These are phyloP conservation scores for Fusarium sp. DNA, from an alignment of 2,329 filamentous ascomycete species.

Conservation along the genomic window DNA sequence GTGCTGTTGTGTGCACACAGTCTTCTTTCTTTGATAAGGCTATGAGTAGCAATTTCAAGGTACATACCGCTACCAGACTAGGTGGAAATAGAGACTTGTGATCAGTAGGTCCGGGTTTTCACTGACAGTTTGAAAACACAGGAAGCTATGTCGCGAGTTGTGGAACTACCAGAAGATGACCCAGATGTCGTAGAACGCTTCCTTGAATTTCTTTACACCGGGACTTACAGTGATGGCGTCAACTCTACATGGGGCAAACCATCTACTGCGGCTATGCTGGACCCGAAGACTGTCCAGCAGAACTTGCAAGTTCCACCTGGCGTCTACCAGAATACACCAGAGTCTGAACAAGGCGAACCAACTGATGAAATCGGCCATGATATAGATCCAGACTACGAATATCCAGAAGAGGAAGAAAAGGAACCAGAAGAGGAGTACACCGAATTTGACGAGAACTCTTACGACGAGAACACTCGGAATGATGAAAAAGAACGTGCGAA, in stretches of 20 bases:
- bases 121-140: neutral
- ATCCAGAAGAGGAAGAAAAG: neutral
- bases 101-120: neutral
- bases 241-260: neutral
- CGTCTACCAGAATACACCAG: neutral
- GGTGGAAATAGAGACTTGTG: neutral
- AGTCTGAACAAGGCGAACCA: neutral
- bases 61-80: constrained; percentile 6
- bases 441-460: constrained; percentile 19
- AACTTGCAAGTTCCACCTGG: constrained; percentile 15
- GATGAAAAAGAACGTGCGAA: neutral
- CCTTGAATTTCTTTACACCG: constrained; percentile 51
- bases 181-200: constrained; percentile 46
- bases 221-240: constrained; percentile 31
- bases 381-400: neutral
- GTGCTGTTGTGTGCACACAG: constrained; percentile 53
- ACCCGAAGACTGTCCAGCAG: neutral
- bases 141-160: constrained; percentile 31
- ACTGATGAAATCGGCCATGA: neutral
- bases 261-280: neutral
- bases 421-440: constrained; percentile 32
- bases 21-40: constrained; percentile 52
- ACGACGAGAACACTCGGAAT: neutral
- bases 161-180: constrained; percentile 51
- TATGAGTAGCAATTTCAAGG: constrained; percentile 47